A percentile compares a stretch with the other conserved stretches of the same genome.
Conservation (phyloP, 2,329 filamentous ascomycete genomes). For the Trichoderma sp. region DNA sequence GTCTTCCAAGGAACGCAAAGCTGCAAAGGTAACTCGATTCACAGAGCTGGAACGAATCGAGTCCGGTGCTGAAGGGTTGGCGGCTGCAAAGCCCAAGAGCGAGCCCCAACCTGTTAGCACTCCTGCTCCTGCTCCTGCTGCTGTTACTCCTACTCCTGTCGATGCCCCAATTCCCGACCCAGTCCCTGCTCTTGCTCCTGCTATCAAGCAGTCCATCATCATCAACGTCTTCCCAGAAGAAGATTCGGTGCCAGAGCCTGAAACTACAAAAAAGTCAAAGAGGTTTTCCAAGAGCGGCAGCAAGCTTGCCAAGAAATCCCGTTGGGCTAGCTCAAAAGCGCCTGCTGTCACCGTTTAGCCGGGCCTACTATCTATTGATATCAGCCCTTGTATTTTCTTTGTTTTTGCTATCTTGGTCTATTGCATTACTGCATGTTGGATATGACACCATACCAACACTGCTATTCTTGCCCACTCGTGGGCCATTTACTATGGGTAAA, state of each 20-base stretch:
- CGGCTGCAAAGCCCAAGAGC: not conserved
- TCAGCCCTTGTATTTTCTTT: not conserved
- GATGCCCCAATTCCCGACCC: not conserved
- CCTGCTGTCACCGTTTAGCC: constrained; percentile 24
- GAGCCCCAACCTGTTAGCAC: not conserved
- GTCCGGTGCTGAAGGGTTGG: constrained; percentile 28
- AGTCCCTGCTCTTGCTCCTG: constrained; percentile 12
- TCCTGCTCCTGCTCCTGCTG: constrained; percentile 20
- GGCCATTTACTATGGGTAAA: not conserved
- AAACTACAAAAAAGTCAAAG: constrained; percentile 27
- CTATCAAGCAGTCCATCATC: constrained; percentile 18
- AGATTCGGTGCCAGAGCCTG: constrained; percentile 25
- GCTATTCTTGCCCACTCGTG: not conserved
- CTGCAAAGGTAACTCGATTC: constrained; percentile 31
- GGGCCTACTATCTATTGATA: not conserved
- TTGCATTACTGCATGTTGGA: not conserved
- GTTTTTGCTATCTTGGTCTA: not conserved
- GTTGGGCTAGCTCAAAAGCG: constrained; percentile 28
- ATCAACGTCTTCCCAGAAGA: constrained; percentile 31
- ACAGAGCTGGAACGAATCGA: constrained; percentile 36
- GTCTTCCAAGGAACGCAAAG: constrained; percentile 26
- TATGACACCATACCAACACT: not conserved
- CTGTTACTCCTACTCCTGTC: not conserved
- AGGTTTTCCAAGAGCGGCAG: constrained; percentile 36
- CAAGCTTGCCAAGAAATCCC: constrained; percentile 31